Evolutionary conservation across 1,284 basidiomycete genomes (phyloP).

Genomic region (Cutaneotrichosporon arboriforme): DNA sequence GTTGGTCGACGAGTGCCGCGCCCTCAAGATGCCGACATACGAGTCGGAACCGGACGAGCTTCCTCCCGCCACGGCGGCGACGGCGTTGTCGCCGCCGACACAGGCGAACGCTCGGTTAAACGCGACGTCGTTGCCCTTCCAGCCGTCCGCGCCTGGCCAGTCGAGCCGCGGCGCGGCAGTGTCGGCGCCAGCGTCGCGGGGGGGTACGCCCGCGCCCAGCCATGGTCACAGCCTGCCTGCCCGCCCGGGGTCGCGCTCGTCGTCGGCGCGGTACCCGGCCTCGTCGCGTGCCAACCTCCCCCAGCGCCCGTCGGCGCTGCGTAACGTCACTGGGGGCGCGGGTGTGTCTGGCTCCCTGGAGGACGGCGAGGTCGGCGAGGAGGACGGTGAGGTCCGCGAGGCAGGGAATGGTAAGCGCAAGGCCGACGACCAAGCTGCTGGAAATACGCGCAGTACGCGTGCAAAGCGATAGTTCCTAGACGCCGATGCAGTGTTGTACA

Average conservation of each 20-base stretch:
- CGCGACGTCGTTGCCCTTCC: conserved; percentile 29
- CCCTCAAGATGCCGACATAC: conserved; percentile 24
- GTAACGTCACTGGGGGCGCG: not conserved
- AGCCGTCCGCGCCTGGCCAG: conserved; percentile 17
- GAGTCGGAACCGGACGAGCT: conserved; percentile 2
- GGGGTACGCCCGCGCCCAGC: not conserved
- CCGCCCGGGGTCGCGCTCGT: not conserved
- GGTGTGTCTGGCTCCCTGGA: not conserved
- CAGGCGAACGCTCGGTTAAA: conserved; percentile 10
- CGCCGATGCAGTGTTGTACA: conserved; percentile 1
- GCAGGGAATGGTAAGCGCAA: conserved; percentile 7
- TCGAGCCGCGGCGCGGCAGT: not conserved
- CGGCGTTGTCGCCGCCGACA: not conserved
- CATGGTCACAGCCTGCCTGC: not conserved
- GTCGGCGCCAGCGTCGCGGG: conserved; percentile 8
- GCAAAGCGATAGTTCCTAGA: too few species aligned
- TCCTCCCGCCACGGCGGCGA: not conserved
- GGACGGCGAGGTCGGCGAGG: conserved; percentile 12
- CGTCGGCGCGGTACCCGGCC: not conserved
- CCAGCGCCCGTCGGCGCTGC: conserved; percentile 6
- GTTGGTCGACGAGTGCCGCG: conserved; percentile 34
- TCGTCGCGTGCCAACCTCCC: conserved; percentile 1
- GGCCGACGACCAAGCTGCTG: not conserved
- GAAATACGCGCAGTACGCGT: not conserved
- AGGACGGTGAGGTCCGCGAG: conserved; percentile 14